Conservation (phyloP, 148 eudicot species). For the Persicaria tinctoria region DNA sequence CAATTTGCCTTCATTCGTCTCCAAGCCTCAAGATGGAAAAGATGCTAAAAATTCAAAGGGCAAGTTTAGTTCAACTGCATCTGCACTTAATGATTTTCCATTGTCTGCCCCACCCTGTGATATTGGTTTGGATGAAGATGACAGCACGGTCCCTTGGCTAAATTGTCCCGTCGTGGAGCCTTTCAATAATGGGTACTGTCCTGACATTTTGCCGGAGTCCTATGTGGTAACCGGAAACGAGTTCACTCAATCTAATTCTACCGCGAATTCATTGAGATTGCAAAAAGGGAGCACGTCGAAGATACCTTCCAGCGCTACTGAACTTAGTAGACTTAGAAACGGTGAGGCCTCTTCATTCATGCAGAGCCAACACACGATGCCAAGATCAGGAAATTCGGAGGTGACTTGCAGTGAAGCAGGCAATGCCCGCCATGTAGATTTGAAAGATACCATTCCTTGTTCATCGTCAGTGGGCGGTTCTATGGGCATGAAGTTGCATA, state of each 20-base stretch:
- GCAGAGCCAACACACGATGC: constrained; percentile 27
- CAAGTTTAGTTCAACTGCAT: constrained; percentile 37
- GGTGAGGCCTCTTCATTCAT: constrained; percentile 23
- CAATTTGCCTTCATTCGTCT: constrained; percentile 32
- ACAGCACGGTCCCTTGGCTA: constrained; percentile 69
- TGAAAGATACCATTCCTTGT: constrained; percentile 22
- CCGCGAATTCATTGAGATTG: not conserved
- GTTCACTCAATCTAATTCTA: constrained; percentile 2
- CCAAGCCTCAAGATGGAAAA: constrained; percentile 33
- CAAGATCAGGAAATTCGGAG: constrained; percentile 42
- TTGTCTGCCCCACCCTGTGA: constrained; percentile 43
- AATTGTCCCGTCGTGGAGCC: constrained; percentile 43
- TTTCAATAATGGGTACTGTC: constrained; percentile 41
- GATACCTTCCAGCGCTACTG: constrained; percentile 23
- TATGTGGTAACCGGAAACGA: constrained; percentile 55
- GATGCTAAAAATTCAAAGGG: constrained; percentile 23
- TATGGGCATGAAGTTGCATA: constrained; percentile 31
- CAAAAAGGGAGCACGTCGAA: constrained; percentile 26
- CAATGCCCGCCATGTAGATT: constrained; percentile 20
- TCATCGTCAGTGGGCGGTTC: constrained; percentile 27
- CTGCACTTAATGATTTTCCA: constrained; percentile 32
- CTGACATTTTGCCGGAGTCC: constrained; percentile 61
- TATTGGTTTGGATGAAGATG: constrained; percentile 43
- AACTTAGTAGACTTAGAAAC: constrained; percentile 24
- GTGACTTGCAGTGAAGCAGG: constrained; percentile 24